phyloP scores from a whole-genome alignment of 139 green algal species.

The Auxenochlorella pyrenoidosa region DNA sequence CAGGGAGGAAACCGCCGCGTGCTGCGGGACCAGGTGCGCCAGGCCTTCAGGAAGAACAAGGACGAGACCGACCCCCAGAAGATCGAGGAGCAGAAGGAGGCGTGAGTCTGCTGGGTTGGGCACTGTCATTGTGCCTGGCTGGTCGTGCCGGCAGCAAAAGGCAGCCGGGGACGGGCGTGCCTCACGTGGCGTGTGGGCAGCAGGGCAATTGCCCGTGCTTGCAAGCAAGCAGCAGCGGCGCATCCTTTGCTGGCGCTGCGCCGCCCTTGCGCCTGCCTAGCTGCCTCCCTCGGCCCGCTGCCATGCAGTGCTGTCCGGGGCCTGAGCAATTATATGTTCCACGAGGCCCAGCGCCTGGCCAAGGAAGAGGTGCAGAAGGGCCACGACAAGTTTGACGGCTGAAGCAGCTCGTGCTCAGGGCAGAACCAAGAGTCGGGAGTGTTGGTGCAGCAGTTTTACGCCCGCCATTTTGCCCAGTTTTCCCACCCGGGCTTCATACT shows the following conservation, averaged over 20 bases:
- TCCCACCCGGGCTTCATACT: neutral
- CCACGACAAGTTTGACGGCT: conserved; percentile 59
- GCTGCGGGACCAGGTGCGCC: conserved; percentile 49
- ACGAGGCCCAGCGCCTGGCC: conserved; percentile 69
- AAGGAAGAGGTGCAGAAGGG: conserved; percentile 57
- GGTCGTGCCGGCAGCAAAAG: too few species aligned
- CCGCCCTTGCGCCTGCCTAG: neutral
- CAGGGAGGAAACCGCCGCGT: conserved; percentile 53
- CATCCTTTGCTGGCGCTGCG: neutral
- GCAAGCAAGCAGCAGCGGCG: too few species aligned
- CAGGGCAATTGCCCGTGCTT: too few species aligned
- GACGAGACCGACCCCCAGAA: conserved; percentile 64
- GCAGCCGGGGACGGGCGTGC: too few species aligned
- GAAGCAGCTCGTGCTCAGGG: neutral
- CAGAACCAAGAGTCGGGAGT: too few species aligned
- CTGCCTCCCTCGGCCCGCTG: neutral
- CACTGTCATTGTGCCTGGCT: too few species aligned
- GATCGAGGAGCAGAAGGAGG: conserved; percentile 68
- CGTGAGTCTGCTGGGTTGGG: conserved; percentile 30
- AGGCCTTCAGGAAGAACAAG: conserved; percentile 60
- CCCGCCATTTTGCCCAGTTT: neutral
- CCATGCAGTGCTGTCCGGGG: conserved; percentile 57
- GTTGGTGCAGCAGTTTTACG: neutral
- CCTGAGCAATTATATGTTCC: conserved; percentile 76
- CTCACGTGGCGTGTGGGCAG: too few species aligned